Percentiles rank a stretch among this genome's conserved stretches.
phyloP scores from a whole-genome alignment of 805 yeast genomes.

The Blastobotrys parvus region DNA sequence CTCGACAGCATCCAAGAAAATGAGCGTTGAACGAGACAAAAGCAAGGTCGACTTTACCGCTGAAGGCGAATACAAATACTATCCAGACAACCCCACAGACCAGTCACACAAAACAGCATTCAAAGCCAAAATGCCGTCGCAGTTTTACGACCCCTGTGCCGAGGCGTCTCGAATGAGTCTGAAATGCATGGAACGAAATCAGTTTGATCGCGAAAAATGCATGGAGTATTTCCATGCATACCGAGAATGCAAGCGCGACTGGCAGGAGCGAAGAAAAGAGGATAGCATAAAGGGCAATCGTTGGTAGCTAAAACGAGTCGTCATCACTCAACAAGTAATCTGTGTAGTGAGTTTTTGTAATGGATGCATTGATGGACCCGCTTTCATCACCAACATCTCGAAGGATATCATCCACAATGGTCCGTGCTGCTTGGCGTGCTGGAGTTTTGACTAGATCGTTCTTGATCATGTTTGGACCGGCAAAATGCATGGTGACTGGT shows the following conservation, averaged over 20 bases:
- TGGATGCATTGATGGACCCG: slow-evolving; percentile 1
- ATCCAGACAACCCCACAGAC: slow-evolving; percentile 83
- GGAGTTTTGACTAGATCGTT: slow-evolving; percentile 15
- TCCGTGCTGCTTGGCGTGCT: slow-evolving; percentile 17
- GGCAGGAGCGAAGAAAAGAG: slow-evolving; percentile 32
- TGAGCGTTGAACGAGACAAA: slow-evolving; percentile 28
- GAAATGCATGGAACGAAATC: slow-evolving; percentile 71
- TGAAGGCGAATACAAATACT: slow-evolving; percentile 56
- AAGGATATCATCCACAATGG: slow-evolving; percentile 17
- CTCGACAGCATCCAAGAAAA: background rate
- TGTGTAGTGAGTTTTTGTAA: slow-evolving; percentile 4
- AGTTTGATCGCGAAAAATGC: slow-evolving; percentile 60
- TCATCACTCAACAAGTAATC: background rate
- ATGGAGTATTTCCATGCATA: slow-evolving; percentile 86
- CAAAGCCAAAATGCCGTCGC: slow-evolving; percentile 67
- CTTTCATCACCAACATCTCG: slow-evolving; percentile 9
- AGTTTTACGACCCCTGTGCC: slow-evolving; percentile 88
- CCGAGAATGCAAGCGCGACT: slow-evolving; percentile 79
- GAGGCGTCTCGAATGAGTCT: slow-evolving; percentile 84
- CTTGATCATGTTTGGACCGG: slow-evolving; percentile 1
- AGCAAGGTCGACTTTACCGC: slow-evolving; percentile 46
- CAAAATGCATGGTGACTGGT: slow-evolving; percentile 19
- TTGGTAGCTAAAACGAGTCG: slow-evolving; percentile 8
- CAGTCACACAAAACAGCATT: slow-evolving; percentile 60
- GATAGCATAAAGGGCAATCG: slow-evolving; percentile 8